phyloP scores from a whole-genome alignment of 768 basidiomycete species.

The Boletus patriciae region DNA sequence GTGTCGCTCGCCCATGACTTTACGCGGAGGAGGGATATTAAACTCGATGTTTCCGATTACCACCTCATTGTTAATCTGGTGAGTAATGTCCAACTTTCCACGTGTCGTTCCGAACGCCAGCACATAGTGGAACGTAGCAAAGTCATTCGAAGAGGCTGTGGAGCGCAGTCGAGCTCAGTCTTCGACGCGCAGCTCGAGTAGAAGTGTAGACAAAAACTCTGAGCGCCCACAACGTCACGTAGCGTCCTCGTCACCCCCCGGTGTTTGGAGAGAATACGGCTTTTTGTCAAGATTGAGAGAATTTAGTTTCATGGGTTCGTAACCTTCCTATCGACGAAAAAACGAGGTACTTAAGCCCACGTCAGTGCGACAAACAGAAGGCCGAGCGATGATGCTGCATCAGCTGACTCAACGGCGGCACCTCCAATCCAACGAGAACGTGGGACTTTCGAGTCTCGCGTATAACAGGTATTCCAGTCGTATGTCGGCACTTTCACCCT shows the following conservation, averaged over 20 bases:
- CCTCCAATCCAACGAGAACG: slow-evolving; percentile 36
- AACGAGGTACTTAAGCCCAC: background rate
- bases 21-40: slow-evolving; percentile 23
- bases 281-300: slow-evolving; percentile 18
- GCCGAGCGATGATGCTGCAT: slow-evolving; percentile 49
- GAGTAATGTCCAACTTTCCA: background rate
- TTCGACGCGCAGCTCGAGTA: background rate
- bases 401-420: slow-evolving; percentile 40
- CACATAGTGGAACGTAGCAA: slow-evolving; percentile 48
- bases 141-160: slow-evolving; percentile 33
- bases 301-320: slow-evolving; percentile 29
- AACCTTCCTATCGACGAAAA: background rate
- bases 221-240: background rate
- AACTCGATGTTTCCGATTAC: slow-evolving; percentile 16
- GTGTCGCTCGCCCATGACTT: slow-evolving; percentile 41
- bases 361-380: slow-evolving; percentile 61
- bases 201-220: slow-evolving; percentile 1
- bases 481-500: background rate
- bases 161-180: slow-evolving; percentile 5
- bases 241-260: background rate
- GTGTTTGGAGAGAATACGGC: background rate
- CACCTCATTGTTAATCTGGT: slow-evolving; percentile 46
- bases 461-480: slow-evolving; percentile 62
- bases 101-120: background rate
- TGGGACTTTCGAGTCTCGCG: slow-evolving; percentile 44